These are phyloP conservation scores for Aspergillus sp. DNA, from an alignment of 2,329 filamentous ascomycete species.

Conservation along the genomic window DNA sequence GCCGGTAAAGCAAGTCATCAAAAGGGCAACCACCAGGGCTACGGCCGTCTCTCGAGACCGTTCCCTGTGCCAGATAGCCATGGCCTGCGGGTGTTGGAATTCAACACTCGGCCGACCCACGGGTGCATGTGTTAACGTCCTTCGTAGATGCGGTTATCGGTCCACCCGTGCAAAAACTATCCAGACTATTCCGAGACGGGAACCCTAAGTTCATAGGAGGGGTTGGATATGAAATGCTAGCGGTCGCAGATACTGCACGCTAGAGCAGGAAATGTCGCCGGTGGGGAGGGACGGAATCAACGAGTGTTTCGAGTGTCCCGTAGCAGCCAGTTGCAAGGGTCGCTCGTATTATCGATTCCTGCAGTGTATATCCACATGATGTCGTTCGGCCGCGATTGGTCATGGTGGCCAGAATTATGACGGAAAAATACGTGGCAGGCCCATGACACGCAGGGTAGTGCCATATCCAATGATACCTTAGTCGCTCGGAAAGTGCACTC, in stretches of 20 bases:
- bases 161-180: neutral
- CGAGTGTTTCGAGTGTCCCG: constrained; percentile 8
- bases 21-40: neutral
- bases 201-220: neutral
- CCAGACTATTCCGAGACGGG: neutral
- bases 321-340: constrained; percentile 5
- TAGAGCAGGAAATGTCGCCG: constrained; percentile 3
- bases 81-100: neutral
- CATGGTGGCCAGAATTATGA: constrained; percentile 4
- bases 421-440: constrained; percentile 10
- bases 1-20: neutral
- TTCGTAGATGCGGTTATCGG: neutral
- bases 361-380: constrained; percentile 3
- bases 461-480: constrained; percentile 8
- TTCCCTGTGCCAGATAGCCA: neutral
- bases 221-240: neutral
- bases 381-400: constrained; percentile 4
- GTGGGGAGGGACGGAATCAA: neutral
- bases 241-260: neutral
- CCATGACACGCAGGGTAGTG: constrained; percentile 5
- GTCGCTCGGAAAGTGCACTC: constrained; percentile 15
- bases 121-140: neutral
- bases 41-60: neutral
- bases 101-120: neutral
- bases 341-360: neutral